These are phyloP conservation scores for Ustilago vetiveriae DNA, from an alignment of 1,284 basidiomycete species.

Conservation along the genomic window DNA sequence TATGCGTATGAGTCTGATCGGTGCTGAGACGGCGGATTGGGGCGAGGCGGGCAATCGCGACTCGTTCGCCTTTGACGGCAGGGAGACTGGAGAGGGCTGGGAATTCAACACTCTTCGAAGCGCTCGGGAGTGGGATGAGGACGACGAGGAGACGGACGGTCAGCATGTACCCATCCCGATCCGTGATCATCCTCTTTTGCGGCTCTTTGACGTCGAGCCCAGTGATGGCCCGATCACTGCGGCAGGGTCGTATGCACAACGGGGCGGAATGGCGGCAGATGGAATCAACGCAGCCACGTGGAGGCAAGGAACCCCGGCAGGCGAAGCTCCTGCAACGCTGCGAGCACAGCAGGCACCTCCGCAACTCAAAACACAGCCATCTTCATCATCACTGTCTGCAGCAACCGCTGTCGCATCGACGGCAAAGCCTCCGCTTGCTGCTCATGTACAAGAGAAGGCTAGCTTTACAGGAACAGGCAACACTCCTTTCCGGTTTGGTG, in stretches of 20 bases:
- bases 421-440: conserved; percentile 12
- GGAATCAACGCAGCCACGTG: conserved; percentile 13
- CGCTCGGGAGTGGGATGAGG: conserved; percentile 32
- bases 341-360: conserved; percentile 15
- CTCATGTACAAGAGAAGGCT: conserved; percentile 31
- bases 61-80: conserved; percentile 55
- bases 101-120: conserved; percentile 48
- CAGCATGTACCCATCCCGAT: conserved; percentile 29
- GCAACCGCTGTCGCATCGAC: conserved; percentile 6
- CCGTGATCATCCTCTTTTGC: conserved; percentile 54
- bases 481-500: conserved; percentile 63
- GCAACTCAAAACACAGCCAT: conserved; percentile 1
- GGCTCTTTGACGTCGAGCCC: conserved; percentile 48
- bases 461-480: conserved; percentile 58
- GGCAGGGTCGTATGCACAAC: conserved; percentile 16
- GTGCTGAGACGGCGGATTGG: conserved; percentile 52
- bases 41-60: conserved; percentile 48
- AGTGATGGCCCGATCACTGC: conserved; percentile 8
- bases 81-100: conserved; percentile 54
- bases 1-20: conserved; percentile 78
- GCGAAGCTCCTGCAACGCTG: conserved; percentile 4
- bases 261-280: conserved; percentile 3
- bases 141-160: conserved; percentile 23
- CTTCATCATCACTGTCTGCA: background rate
- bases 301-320: conserved; percentile 3